Conservation (phyloP, 345 rosid genomes). For the Zanthoxylum bungeanum region DNA sequence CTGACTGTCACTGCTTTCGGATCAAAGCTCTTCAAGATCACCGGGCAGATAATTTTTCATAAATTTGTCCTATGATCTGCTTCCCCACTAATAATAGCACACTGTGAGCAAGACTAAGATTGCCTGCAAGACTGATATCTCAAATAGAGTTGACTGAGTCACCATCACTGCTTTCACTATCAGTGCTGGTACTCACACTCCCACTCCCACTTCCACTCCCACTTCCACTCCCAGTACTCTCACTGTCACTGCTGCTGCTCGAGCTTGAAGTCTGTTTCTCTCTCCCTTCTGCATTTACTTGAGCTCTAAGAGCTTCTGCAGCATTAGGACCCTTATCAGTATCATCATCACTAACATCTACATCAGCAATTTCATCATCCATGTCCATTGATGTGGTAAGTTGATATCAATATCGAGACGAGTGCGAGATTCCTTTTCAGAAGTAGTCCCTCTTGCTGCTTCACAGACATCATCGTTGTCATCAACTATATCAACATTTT, state of each 20-base stretch:
- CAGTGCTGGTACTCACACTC: slow-evolving; percentile 35
- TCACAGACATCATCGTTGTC: slow-evolving; percentile 25
- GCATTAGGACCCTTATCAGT: slow-evolving; percentile 58
- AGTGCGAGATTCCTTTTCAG: slow-evolving; percentile 27
- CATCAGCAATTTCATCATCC: slow-evolving; percentile 81
- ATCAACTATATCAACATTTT: slow-evolving; percentile 40
- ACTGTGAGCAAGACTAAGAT: slow-evolving; percentile 5
- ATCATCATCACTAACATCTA: slow-evolving; percentile 66
- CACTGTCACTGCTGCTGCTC: slow-evolving; percentile 54
- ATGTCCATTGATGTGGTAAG: slow-evolving; percentile 45
- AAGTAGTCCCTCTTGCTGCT: slow-evolving; percentile 20
- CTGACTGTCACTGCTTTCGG: slow-evolving; percentile 1
- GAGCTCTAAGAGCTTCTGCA: slow-evolving; percentile 85
- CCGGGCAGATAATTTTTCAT: background rate
- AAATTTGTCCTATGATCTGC: background rate
- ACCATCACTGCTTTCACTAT: slow-evolving; percentile 37
- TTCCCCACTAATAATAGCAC: background rate
- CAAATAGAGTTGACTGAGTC: slow-evolving; percentile 36
- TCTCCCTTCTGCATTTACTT: slow-evolving; percentile 56
- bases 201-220: slow-evolving; percentile 52
- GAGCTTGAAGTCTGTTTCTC: slow-evolving; percentile 42
- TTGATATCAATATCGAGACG: slow-evolving; percentile 62
- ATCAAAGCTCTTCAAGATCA: background rate
- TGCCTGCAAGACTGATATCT: background rate
- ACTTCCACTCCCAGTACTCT: slow-evolving; percentile 43